Percentiles rank a stretch among this genome's conserved stretches.
phyloP scores from a whole-genome alignment of 192 early-diverging fungal species.

The Coemansia sp. region DNA sequence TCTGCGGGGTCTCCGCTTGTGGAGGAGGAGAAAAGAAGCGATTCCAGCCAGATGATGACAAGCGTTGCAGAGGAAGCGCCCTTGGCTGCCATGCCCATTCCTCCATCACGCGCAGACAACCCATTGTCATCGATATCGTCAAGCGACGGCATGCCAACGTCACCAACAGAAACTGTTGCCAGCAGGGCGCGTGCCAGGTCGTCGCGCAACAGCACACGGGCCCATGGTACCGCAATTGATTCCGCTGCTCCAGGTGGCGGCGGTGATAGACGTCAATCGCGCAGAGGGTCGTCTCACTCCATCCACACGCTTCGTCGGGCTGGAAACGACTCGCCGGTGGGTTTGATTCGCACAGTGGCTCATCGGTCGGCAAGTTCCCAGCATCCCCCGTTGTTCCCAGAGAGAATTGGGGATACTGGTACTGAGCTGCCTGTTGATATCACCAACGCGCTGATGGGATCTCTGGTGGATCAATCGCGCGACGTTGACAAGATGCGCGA shows the following conservation, averaged over 20 bases:
- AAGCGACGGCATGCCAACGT: conserved; percentile 25
- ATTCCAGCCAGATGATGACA: conserved; percentile 27
- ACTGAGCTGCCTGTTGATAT: conserved; percentile 14
- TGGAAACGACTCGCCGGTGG: conserved; percentile 30
- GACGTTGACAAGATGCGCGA: conserved; percentile 21
- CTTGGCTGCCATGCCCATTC: conserved; percentile 5
- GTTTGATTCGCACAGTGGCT: conserved; percentile 12
- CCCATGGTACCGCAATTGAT: neutral
- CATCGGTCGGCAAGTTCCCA: conserved; percentile 1
- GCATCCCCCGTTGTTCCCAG: neutral
- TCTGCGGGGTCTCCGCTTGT: conserved; percentile 41
- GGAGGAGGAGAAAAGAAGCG: conserved; percentile 20
- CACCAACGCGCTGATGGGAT: conserved; percentile 20
- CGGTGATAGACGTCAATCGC: conserved; percentile 12
- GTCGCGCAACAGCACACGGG: conserved; percentile 13
- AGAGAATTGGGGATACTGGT: neutral
- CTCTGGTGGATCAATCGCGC: conserved; percentile 27
- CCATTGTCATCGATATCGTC: conserved; percentile 9
- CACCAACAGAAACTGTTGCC: conserved; percentile 40
- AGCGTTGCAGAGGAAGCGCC: conserved; percentile 24
- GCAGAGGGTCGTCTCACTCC: conserved; percentile 32
- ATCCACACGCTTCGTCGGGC: conserved; percentile 16
- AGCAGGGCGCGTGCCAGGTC: conserved; percentile 27
- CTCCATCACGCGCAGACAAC: conserved; percentile 19
- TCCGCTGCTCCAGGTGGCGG: neutral